These are phyloP conservation scores for Lasiodiplodia sp. DNA, from an alignment of 2,329 filamentous ascomycete genomes.

Conservation along the genomic window DNA sequence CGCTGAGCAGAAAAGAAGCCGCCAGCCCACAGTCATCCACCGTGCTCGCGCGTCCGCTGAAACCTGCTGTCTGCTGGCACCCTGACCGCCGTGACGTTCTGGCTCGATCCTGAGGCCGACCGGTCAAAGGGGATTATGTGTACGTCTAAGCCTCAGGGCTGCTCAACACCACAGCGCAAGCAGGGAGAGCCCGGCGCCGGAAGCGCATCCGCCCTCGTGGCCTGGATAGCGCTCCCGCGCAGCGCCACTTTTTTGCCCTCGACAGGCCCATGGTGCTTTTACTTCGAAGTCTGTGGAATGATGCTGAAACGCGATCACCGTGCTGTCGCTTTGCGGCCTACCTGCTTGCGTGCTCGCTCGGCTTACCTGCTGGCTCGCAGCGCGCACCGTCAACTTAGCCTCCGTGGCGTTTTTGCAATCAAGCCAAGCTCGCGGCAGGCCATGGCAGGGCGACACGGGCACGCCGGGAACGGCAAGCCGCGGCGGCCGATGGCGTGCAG, in stretches of 20 bases:
- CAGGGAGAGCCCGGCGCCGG: constrained; percentile 17
- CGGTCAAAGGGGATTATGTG: constrained; percentile 4
- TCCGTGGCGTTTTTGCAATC: background rate
- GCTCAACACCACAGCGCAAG: background rate
- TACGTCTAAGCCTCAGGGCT: constrained; percentile 11
- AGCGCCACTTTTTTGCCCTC: constrained; percentile 9
- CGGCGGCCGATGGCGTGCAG: constrained; percentile 22
- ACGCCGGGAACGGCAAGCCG: constrained; percentile 16
- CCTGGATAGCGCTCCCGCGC: constrained; percentile 18
- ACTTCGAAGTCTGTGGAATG: background rate
- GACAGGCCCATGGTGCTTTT: background rate
- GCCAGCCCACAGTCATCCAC: constrained; percentile 8
- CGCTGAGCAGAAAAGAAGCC: constrained; percentile 11
- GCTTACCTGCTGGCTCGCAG: constrained; percentile 20
- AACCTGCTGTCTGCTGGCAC: constrained; percentile 1
- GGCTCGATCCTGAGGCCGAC: background rate
- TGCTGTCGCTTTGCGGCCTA: background rate
- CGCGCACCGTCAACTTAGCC: constrained; percentile 9
- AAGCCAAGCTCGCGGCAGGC: background rate
- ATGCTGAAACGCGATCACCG: constrained; percentile 12
- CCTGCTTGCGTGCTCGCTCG: constrained; percentile 8
- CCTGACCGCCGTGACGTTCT: background rate
- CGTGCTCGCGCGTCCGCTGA: background rate
- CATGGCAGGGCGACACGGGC: background rate
- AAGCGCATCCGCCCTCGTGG: constrained; percentile 4